These are phyloP conservation scores for Ustilaginoidea virens DNA, from an alignment of 2,329 filamentous ascomycete species.

Conservation along the genomic window DNA sequence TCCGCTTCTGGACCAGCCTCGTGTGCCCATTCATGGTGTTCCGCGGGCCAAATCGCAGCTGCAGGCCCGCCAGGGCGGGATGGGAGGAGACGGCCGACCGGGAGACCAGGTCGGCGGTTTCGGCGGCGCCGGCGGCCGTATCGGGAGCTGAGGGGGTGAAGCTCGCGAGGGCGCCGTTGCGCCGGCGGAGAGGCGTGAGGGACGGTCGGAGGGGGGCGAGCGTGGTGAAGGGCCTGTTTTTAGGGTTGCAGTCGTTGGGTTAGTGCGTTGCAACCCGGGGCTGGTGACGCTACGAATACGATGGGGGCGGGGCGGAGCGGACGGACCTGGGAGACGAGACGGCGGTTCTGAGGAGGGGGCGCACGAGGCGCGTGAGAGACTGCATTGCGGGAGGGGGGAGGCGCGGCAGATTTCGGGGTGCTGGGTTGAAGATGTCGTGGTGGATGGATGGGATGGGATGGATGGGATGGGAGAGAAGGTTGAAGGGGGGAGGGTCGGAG, in stretches of 20 bases:
- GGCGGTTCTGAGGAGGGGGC: constrained; percentile 13
- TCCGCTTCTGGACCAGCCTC: constrained; percentile 41
- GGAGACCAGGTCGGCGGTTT: constrained; percentile 28
- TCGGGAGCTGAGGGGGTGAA: constrained; percentile 15
- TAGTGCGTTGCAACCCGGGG: neutral
- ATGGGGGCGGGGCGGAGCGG: neutral
- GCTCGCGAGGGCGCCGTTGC: constrained; percentile 11
- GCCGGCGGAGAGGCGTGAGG: constrained; percentile 19
- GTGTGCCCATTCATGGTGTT: constrained; percentile 40
- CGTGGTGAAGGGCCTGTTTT: constrained; percentile 28
- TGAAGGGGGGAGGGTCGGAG: no score
- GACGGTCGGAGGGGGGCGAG: constrained; percentile 35
- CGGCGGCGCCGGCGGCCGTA: constrained; percentile 8
- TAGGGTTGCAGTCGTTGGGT: neutral
- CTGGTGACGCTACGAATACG: neutral
- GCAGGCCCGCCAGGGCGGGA: constrained; percentile 33
- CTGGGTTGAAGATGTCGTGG: no score
- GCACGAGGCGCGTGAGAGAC: constrained; percentile 16
- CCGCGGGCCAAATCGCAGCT: constrained; percentile 43
- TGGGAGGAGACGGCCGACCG: constrained; percentile 30
- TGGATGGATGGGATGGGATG: no score
- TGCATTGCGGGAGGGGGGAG: constrained; percentile 11
- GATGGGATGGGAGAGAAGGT: no score
- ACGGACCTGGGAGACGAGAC: constrained; percentile 13
- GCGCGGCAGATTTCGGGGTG: no score